Conservation (phyloP, 306 rosid genomes). For the Herpetospermum pedunculosum region DNA sequence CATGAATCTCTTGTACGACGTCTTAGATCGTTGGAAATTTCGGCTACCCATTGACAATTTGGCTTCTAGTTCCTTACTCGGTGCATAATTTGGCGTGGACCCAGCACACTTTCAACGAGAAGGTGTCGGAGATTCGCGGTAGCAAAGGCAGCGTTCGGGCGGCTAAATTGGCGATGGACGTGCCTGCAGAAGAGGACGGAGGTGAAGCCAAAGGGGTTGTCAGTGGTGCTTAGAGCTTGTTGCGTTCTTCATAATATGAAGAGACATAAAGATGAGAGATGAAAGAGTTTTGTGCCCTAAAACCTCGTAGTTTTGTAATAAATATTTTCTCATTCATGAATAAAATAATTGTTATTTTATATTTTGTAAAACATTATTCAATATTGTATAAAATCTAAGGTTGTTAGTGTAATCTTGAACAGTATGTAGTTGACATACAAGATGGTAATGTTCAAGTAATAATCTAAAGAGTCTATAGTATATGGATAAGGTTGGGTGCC, state of each 20-base stretch:
- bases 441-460: no score
- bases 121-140: conserved; percentile 62
- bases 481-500: no score
- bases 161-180: conserved; percentile 79
- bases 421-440: no score
- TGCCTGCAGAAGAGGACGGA: conserved; percentile 82
- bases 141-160: conserved; percentile 59
- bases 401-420: no score
- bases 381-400: no score
- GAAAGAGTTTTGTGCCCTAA: no score
- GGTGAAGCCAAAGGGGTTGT: conserved; percentile 78
- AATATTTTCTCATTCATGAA: no score
- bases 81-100: conserved; percentile 75
- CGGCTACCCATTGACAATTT: conserved; percentile 70
- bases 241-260: conserved; percentile 91
- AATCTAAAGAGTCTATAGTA: no score
- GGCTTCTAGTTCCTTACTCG: conserved; percentile 77
- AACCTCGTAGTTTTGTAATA: no score
- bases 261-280: no score
- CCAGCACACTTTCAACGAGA: conserved; percentile 84
- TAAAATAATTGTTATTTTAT: no score
- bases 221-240: conserved; percentile 81
- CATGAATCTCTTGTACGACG: conserved; percentile 45
- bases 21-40: conserved; percentile 68
- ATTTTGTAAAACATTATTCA: no score